Evolutionary conservation across 768 basidiomycete genomes (phyloP).

Genomic region (Leccinum imitatum): DNA sequence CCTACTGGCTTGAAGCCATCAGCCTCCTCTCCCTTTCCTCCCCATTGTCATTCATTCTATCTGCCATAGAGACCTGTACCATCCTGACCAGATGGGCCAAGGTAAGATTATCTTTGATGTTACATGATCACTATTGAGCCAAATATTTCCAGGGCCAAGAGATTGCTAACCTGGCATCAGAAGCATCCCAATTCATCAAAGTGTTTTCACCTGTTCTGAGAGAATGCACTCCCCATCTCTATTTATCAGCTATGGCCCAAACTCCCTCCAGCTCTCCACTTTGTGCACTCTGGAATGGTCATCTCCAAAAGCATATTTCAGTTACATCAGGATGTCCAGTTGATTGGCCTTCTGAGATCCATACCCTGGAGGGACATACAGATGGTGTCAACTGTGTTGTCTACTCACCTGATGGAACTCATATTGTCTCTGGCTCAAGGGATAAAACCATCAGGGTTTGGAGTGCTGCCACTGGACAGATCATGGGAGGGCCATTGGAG

Average conservation of each 20-base stretch:
- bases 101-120: neutral
- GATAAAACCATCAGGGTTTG: neutral
- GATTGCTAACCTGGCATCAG: neutral
- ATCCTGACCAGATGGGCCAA: neutral
- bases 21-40: neutral
- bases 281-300: neutral
- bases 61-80: neutral
- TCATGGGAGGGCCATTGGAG: neutral
- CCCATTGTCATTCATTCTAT: neutral
- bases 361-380: neutral
- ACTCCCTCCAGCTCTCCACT: neutral
- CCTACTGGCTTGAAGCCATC: neutral
- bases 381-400: neutral
- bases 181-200: neutral
- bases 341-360: neutral
- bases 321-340: neutral
- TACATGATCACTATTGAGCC: neutral
- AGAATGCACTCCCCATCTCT: neutral
- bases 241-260: neutral
- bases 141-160: neutral
- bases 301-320: neutral
- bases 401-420: neutral
- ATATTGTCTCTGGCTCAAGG: neutral
- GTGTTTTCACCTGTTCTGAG: neutral
- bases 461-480: neutral